These are phyloP conservation scores for Agaricus blazei DNA, from an alignment of 768 basidiomycete species.

Conservation along the genomic window DNA sequence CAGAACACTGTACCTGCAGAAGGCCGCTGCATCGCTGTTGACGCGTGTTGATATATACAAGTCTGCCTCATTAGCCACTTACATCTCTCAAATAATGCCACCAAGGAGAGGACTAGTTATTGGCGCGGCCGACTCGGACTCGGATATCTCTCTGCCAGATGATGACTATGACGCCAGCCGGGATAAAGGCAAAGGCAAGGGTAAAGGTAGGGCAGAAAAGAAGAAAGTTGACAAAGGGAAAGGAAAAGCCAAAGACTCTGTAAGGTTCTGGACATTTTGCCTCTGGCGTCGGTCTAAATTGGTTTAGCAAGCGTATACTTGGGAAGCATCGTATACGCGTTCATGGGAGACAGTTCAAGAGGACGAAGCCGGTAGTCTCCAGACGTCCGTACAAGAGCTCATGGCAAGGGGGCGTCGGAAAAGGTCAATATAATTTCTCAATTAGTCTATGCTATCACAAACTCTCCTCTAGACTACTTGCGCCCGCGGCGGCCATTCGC, in stretches of 20 bases:
- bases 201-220: constrained; percentile 51
- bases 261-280: constrained; percentile 15
- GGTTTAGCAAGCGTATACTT: constrained; percentile 77
- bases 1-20: not conserved
- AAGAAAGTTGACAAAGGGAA: constrained; percentile 28
- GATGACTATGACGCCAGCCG: constrained; percentile 39
- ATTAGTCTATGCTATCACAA: constrained; percentile 1
- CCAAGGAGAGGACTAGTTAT: constrained; percentile 29
- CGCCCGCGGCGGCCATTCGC: constrained; percentile 82
- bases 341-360: constrained; percentile 98
- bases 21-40: not conserved
- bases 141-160: constrained; percentile 61
- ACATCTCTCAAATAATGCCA: constrained; percentile 20
- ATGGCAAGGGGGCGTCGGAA: constrained; percentile 82
- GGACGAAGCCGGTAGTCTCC: constrained; percentile 88
- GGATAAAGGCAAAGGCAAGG: constrained; percentile 53
- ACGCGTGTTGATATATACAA: not conserved
- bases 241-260: constrained; percentile 48
- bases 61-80: not conserved
- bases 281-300: not conserved
- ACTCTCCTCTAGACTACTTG: constrained; percentile 52
- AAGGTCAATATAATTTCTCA: constrained; percentile 46
- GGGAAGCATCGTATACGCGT: constrained; percentile 93
- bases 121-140: constrained; percentile 65
- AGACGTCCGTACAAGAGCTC: constrained; percentile 84